Percentiles rank a stretch among this genome's conserved stretches.
phyloP scores from a whole-genome alignment of 768 basidiomycete species.

The Xerocomus brunneocitrinus region DNA sequence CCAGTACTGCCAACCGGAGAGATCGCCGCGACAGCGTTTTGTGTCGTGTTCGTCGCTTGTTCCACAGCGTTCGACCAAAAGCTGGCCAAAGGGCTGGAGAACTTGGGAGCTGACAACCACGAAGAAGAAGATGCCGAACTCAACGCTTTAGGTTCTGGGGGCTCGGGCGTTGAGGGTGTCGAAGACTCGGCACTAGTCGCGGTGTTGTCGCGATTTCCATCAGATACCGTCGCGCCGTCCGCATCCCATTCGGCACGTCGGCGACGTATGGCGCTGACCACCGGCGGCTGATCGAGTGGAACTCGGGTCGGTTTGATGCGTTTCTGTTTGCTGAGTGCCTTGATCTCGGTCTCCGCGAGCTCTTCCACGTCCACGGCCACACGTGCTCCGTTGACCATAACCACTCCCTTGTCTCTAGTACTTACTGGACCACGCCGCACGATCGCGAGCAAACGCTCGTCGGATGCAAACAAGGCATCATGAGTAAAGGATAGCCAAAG shows the following conservation, averaged over 20 bases:
- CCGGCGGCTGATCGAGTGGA: conserved; percentile 91
- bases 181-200: conserved; percentile 15
- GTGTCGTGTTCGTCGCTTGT: conserved; percentile 67
- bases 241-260: conserved; percentile 71
- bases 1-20: conserved; percentile 44
- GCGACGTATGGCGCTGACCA: conserved; percentile 63
- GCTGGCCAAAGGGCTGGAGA: conserved; percentile 63
- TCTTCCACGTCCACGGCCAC: conserved; percentile 86
- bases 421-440: conserved; percentile 64
- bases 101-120: conserved; percentile 58
- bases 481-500: conserved; percentile 92
- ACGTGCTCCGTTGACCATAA: conserved; percentile 87
- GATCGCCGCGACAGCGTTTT: conserved; percentile 74
- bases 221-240: conserved; percentile 33
- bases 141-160: conserved; percentile 10
- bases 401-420: conserved; percentile 69
- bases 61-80: conserved; percentile 76
- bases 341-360: conserved; percentile 80
- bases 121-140: conserved; percentile 23
- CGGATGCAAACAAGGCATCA: conserved; percentile 69
- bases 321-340: conserved; percentile 76
- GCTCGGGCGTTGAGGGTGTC: conserved; percentile 20
- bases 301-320: conserved; percentile 80
- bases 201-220: conserved; percentile 16
- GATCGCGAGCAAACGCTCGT: conserved; percentile 71